phyloP scores from a whole-genome alignment of 2,329 filamentous ascomycete species.

The Cladosporium sp. region DNA sequence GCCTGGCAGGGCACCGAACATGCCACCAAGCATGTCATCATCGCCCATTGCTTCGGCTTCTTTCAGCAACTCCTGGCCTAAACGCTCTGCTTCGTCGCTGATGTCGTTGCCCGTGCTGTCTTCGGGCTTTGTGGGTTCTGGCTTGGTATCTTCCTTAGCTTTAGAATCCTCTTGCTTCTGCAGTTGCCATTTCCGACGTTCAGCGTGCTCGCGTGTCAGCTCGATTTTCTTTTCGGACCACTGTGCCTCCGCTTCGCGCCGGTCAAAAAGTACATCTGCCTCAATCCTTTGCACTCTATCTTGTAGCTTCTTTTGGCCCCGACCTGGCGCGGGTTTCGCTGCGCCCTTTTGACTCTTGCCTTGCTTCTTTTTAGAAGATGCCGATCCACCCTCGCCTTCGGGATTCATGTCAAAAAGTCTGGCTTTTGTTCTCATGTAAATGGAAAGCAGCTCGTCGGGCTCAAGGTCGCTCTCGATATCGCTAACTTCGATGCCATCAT shows the following conservation, averaged over 20 bases:
- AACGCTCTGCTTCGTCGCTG: conserved; percentile 43
- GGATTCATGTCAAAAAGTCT: conserved; percentile 44
- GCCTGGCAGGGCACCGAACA: conserved; percentile 46
- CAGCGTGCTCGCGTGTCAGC: conserved; percentile 37
- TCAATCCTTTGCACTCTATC: conserved; percentile 74
- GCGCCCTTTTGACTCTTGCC: conserved; percentile 18
- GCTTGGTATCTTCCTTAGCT: neutral
- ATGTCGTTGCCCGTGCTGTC: conserved; percentile 38
- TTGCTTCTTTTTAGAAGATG: conserved; percentile 43
- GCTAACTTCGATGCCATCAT: conserved; percentile 38
- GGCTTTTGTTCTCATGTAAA: conserved; percentile 70
- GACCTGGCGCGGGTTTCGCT: conserved; percentile 23
- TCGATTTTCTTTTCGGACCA: conserved; percentile 43
- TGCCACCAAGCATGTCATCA: conserved; percentile 51
- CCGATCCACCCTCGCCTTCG: conserved; percentile 10
- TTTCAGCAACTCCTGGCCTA: conserved; percentile 27
- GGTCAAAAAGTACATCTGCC: conserved; percentile 52
- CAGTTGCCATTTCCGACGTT: conserved; percentile 28
- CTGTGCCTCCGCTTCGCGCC: conserved; percentile 40
- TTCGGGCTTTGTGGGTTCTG: neutral
- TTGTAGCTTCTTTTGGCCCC: conserved; percentile 60
- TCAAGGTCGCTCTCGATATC: conserved; percentile 48
- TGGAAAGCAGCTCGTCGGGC: conserved; percentile 54
- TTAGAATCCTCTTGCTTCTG: conserved; percentile 15
- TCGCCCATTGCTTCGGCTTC: conserved; percentile 51